Evolutionary conservation across 139 green algal species (phyloP).

Genomic region (Spirogloea muscicola): DNA sequence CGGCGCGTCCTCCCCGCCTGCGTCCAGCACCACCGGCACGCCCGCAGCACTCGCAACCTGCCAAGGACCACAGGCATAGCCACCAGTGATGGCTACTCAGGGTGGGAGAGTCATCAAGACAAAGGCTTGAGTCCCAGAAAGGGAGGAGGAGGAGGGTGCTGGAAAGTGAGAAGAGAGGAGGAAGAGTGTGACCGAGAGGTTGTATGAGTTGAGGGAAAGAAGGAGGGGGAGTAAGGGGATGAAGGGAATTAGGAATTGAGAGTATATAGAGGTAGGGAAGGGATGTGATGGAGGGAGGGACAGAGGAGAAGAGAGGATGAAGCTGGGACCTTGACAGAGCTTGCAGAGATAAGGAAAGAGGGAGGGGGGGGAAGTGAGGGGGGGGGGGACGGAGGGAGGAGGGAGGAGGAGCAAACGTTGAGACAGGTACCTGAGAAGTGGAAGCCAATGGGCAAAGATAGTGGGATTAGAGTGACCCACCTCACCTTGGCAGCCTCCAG

Average conservation of each 20-base stretch:
- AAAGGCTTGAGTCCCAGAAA: too few species aligned
- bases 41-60: constrained; percentile 57
- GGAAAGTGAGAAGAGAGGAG: too few species aligned
- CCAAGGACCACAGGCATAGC: too few species aligned
- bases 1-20: constrained; percentile 55
- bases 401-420: neutral
- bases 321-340: too few species aligned
- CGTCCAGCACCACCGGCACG: constrained; percentile 66
- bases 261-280: neutral
- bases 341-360: neutral
- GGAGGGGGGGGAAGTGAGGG: neutral
- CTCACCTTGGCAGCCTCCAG: constrained; percentile 44
- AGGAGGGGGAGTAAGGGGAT: neutral
- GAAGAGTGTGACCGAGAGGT: too few species aligned
- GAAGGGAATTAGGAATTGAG: neutral
- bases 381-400: neutral
- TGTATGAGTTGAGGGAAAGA: too few species aligned
- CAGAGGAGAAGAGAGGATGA: neutral
- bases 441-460: too few species aligned
- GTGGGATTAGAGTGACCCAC: neutral
- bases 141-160: too few species aligned
- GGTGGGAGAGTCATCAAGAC: too few species aligned
- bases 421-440: too few species aligned
- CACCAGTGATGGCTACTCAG: too few species aligned
- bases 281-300: neutral